Conservation (phyloP, 345 rosid genomes). For the Bretschneidera sinensis region DNA sequence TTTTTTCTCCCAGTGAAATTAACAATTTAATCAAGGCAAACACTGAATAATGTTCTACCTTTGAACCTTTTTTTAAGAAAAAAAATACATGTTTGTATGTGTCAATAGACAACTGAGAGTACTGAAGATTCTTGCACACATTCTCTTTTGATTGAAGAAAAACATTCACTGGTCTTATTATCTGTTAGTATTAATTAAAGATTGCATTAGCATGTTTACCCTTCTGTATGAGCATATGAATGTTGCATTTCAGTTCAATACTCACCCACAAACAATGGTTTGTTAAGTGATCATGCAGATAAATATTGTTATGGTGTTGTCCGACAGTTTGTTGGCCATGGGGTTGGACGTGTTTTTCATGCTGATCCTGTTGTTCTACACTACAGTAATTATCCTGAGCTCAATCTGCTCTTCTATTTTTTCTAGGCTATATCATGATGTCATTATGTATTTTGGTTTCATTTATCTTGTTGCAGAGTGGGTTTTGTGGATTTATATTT, state of each 20-base stretch:
- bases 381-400: slow-evolving; percentile 47
- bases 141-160: neutral
- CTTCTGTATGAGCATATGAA: neutral
- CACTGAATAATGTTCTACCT: neutral
- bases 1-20: neutral
- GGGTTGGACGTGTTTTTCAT: slow-evolving; percentile 85
- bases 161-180: neutral
- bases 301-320: slow-evolving; percentile 78
- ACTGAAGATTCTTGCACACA: neutral
- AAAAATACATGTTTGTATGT: neutral
- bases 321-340: slow-evolving; percentile 83
- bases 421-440: neutral
- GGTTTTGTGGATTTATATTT: neutral
- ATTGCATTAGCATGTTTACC: neutral
- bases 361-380: slow-evolving; percentile 83
- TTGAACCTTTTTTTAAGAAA: neutral
- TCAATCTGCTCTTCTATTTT: slow-evolving; percentile 6
- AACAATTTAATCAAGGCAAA: neutral
- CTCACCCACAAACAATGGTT: neutral
- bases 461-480: neutral
- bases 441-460: slow-evolving; percentile 3
- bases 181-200: neutral
- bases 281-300: slow-evolving; percentile 76
- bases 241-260: no score
- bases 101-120: neutral